These are phyloP conservation scores for Pistacia atlantica DNA, from an alignment of 345 rosid species.

Conservation along the genomic window DNA sequence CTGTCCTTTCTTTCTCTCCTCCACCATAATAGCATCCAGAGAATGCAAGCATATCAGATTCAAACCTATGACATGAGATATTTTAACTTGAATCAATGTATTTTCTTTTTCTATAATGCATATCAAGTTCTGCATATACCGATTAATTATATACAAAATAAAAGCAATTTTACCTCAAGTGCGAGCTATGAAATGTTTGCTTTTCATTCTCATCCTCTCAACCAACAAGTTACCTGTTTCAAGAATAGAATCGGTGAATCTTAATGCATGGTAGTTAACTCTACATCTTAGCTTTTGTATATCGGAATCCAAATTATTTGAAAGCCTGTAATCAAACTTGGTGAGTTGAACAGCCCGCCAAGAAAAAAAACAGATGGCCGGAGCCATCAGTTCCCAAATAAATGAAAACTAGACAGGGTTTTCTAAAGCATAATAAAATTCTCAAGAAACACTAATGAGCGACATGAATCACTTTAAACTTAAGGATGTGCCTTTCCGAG, in stretches of 20 bases:
- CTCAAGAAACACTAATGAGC: too few species aligned
- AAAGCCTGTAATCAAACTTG: slow-evolving; percentile 90
- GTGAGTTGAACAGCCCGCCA: slow-evolving; percentile 84
- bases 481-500: too few species aligned
- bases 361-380: slow-evolving; percentile 11
- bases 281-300: slow-evolving; percentile 94
- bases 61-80: slow-evolving; percentile 56
- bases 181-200: slow-evolving; percentile 75
- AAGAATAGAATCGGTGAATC: slow-evolving; percentile 64
- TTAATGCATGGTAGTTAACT: slow-evolving; percentile 85
- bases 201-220: slow-evolving; percentile 68
- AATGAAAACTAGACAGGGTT: neutral
- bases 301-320: slow-evolving; percentile 63
- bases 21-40: slow-evolving; percentile 95
- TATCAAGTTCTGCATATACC: too few species aligned
- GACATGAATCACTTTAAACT: too few species aligned
- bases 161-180: slow-evolving; percentile 62
- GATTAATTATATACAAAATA: neutral
- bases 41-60: slow-evolving; percentile 97
- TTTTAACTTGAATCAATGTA: slow-evolving; percentile 10
- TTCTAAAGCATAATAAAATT: too few species aligned
- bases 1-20: slow-evolving; percentile 73
- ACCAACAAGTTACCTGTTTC: slow-evolving; percentile 67
- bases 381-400: neutral
- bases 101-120: neutral